These are phyloP conservation scores for Trebouxia sp. DNA, from an alignment of 139 green algal species.

Conservation along the genomic window DNA sequence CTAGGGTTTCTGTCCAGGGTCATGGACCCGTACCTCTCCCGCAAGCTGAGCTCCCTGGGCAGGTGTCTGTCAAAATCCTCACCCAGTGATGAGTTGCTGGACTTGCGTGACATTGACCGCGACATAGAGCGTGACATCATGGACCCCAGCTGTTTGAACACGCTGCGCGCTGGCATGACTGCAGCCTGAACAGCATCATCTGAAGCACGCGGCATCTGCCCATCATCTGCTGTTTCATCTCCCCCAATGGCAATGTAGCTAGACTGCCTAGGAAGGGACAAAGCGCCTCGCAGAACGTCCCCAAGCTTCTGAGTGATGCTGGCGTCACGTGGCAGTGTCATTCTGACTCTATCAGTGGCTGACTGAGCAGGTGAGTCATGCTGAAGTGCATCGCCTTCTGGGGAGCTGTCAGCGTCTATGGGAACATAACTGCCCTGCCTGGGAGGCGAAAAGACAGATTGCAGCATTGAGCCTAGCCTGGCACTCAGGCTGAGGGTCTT, in stretches of 20 bases:
- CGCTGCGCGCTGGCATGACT: too few species aligned
- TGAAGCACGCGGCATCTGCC: too few species aligned
- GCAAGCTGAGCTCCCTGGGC: not conserved
- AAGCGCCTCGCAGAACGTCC: not conserved
- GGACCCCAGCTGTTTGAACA: too few species aligned
- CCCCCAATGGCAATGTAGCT: not conserved
- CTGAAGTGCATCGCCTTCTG: not conserved
- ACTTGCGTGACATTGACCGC: too few species aligned
- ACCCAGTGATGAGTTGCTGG: too few species aligned
- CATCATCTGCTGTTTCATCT: too few species aligned
- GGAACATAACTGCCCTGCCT: not conserved
- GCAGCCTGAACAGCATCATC: too few species aligned
- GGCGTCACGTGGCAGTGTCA: not conserved
- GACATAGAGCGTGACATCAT: too few species aligned
- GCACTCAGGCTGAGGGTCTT: not conserved
- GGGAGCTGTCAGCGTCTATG: not conserved
- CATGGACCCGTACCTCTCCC: slow-evolving; percentile 1
- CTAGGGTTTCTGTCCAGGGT: not conserved
- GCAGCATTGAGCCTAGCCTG: not conserved
- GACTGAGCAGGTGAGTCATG: not conserved
- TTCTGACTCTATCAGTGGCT: not conserved
- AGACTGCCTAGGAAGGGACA: slow-evolving; percentile 4
- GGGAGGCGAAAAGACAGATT: not conserved
- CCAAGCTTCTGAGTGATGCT: not conserved
- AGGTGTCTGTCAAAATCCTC: not conserved